Evolutionary conservation across 1,284 basidiomycete species (phyloP).

Genomic region (Exobasidium cylindrosporum): DNA sequence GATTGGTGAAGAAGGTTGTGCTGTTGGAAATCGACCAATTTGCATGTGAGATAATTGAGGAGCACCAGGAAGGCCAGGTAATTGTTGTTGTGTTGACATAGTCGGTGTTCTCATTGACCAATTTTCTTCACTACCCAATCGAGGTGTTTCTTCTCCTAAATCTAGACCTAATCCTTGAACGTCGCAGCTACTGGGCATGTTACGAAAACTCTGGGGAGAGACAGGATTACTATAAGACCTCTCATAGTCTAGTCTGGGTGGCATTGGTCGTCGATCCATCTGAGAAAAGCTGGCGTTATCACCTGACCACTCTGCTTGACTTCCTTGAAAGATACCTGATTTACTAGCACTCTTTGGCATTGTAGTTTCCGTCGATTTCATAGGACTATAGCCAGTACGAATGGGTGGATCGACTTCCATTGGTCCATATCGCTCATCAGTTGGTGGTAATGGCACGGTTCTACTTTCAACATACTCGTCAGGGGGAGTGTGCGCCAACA

Average conservation of each 20-base stretch:
- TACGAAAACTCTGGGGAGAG: background rate
- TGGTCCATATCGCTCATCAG: background rate
- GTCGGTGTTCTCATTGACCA: background rate
- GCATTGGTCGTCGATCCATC: background rate
- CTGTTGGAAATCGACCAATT: conserved; percentile 7
- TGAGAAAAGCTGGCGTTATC: background rate
- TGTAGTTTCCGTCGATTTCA: background rate
- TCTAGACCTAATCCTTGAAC: conserved; percentile 8
- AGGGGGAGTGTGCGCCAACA: background rate
- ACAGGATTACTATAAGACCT: background rate
- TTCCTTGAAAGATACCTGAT: background rate
- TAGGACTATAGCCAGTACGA: background rate
- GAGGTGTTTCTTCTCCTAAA: conserved; percentile 9
- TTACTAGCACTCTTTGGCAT: background rate
- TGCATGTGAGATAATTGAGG: background rate
- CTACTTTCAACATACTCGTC: background rate
- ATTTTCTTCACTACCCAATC: background rate
- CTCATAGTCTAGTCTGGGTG: background rate
- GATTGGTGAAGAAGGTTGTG: background rate
- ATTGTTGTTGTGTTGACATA: background rate
- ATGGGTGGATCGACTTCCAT: background rate
- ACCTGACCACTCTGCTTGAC: background rate
- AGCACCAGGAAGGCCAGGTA: conserved; percentile 5
- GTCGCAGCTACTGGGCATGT: conserved; percentile 2
- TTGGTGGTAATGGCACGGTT: background rate